Conservation (phyloP, 2,329 filamentous ascomycete genomes). For the Talaromyces sp. region DNA sequence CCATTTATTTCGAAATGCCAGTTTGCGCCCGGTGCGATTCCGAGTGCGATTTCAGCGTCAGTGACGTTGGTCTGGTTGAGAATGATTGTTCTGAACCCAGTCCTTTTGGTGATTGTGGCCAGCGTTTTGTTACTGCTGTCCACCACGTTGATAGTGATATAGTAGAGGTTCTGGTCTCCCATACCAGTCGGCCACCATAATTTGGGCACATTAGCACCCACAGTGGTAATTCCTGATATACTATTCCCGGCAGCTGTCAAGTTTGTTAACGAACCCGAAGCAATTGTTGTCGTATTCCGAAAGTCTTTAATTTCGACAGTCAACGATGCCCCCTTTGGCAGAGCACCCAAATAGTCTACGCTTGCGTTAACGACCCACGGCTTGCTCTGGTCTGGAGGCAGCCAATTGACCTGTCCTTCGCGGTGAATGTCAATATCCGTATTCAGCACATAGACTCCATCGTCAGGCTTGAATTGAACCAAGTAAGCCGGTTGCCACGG, state of each 20-base stretch:
- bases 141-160: slow-evolving; percentile 48
- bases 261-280: slow-evolving; percentile 36
- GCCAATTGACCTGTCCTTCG: slow-evolving; percentile 53
- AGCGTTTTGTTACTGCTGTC: slow-evolving; percentile 34
- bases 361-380: slow-evolving; percentile 60
- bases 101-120: slow-evolving; percentile 48
- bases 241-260: slow-evolving; percentile 39
- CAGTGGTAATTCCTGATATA: slow-evolving; percentile 46
- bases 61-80: slow-evolving; percentile 54
- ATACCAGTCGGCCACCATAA: slow-evolving; percentile 59
- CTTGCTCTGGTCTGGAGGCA: slow-evolving; percentile 52
- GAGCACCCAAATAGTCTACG: slow-evolving; percentile 51
- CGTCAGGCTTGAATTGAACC: slow-evolving; percentile 44
- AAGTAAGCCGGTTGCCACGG: slow-evolving; percentile 58
- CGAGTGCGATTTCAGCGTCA: slow-evolving; percentile 48
- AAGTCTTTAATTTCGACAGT: slow-evolving; percentile 45
- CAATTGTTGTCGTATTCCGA: slow-evolving; percentile 35
- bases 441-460: slow-evolving; percentile 47
- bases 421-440: slow-evolving; percentile 56
- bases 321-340: slow-evolving; percentile 43
- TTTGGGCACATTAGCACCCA: slow-evolving; percentile 44
- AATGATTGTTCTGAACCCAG: slow-evolving; percentile 59
- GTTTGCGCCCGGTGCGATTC: slow-evolving; percentile 54
- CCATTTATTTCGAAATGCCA: slow-evolving; percentile 65
- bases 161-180: slow-evolving; percentile 55